Conservation (phyloP, 768 basidiomycete species). For the Agaricus blazei region DNA sequence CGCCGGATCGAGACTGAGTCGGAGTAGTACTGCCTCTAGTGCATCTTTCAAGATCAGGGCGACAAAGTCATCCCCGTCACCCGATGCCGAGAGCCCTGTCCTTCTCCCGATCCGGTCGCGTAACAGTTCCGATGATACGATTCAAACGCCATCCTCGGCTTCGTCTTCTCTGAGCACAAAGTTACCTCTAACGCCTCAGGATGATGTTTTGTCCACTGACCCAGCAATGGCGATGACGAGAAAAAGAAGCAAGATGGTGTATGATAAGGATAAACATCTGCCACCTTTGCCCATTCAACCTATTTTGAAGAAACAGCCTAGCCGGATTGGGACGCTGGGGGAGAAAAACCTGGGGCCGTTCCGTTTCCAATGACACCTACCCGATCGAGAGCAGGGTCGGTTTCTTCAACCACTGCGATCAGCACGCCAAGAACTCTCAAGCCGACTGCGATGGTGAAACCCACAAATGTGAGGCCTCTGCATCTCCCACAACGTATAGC, state of each 20-base stretch:
- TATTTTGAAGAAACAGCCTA: slow-evolving; percentile 15
- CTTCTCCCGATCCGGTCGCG: not conserved
- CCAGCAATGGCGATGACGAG: slow-evolving; percentile 1
- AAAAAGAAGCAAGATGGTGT: not conserved
- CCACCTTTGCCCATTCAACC: slow-evolving; percentile 24
- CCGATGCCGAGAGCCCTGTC: too few species aligned
- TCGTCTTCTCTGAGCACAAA: slow-evolving; percentile 31
- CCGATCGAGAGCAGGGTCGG: slow-evolving; percentile 17
- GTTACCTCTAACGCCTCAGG: slow-evolving; percentile 28
- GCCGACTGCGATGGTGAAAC: slow-evolving; percentile 12
- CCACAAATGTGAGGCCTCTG: slow-evolving; percentile 22
- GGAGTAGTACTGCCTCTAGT: slow-evolving; percentile 25
- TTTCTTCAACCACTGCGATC: not conserved
- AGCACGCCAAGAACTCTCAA: slow-evolving; percentile 15
- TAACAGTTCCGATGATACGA: slow-evolving; percentile 15
- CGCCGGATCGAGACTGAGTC: slow-evolving; percentile 20
- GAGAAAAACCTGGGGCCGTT: not conserved
- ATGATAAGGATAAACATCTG: slow-evolving; percentile 31
- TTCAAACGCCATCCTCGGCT: slow-evolving; percentile 26
- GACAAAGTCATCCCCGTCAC: slow-evolving; percentile 2
- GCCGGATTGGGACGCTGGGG: slow-evolving; percentile 3
- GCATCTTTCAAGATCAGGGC: not conserved
- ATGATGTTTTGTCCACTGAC: slow-evolving; percentile 15
- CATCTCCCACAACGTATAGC: slow-evolving; percentile 24
- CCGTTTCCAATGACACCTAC: slow-evolving; percentile 13